Conservation (phyloP, 2,329 filamentous ascomycete genomes). For the Colletotrichum tabaci region DNA sequence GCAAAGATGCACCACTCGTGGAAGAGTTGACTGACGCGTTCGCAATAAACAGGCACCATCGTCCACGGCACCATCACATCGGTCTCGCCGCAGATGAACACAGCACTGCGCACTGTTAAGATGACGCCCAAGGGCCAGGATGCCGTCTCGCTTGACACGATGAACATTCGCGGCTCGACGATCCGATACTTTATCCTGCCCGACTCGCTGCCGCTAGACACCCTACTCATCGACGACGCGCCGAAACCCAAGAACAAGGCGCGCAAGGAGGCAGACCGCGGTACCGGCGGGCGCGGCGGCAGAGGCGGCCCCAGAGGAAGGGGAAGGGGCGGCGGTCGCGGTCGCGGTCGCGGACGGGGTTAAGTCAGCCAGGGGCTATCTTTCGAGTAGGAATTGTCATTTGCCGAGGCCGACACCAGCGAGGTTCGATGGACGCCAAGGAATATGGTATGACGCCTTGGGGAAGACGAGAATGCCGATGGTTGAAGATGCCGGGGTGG, state of each 20-base stretch:
- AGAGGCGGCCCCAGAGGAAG: slow-evolving; percentile 67
- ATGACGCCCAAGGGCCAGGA: slow-evolving; percentile 94
- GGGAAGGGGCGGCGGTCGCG: slow-evolving; percentile 65
- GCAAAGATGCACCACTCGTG: neutral
- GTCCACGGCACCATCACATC: slow-evolving; percentile 97
- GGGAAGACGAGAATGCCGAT: slow-evolving; percentile 4
- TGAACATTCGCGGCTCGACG: slow-evolving; percentile 96
- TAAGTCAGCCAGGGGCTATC: neutral
- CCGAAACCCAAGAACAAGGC: slow-evolving; percentile 99
- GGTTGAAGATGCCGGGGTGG: neutral
- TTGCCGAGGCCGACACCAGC: neutral
- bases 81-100: slow-evolving; percentile 99
- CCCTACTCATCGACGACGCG: slow-evolving; percentile 93
- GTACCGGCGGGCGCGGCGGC: slow-evolving; percentile 68
- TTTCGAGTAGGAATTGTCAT: neutral
- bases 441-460: neutral
- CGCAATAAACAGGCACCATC: slow-evolving; percentile 79
- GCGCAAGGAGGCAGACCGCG: slow-evolving; percentile 85
- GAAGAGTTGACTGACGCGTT: slow-evolving; percentile 18
- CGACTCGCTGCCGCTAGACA: slow-evolving; percentile 94
- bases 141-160: slow-evolving; percentile 89
- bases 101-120: slow-evolving; percentile 93
- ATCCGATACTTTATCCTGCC: slow-evolving; percentile 98
- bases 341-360: slow-evolving; percentile 54
- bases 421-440: neutral